Base-by-base conservation (phyloP, 352 stramenopile species). In the Phytopythium cucurbitacearum region DNA sequence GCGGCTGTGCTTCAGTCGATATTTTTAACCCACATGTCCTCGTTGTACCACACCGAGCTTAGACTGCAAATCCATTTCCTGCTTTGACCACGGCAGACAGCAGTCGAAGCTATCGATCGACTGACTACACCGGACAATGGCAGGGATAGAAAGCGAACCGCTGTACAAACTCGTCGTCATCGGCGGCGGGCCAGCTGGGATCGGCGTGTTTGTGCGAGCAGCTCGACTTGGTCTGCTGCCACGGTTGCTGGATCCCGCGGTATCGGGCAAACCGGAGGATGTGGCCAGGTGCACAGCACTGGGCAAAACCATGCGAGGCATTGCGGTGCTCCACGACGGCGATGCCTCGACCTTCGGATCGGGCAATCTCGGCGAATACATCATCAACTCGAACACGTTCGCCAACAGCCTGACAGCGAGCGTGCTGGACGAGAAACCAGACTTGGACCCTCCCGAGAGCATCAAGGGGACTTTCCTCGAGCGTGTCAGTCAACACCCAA, bases 371-470 rank as follows among this genome's bases (percentile, higher is more conserved):
- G 80, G 82, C 34, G 53, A 71, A 21, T 95, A 91, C 51, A 67
- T 86, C 21, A 95, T 92, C 66, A 92, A 95, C 63, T 91, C 78
- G 3, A 95, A 95, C 59, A 94, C 81, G 12, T 91, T 91, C 49
- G 83, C 79, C 0, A 87, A 73, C 45, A 87, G 80, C 33, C 51
- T 95, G 32, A 47, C 90, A 1, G 77, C 69, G 7, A 89, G 85
- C 55, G 67, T 93, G 6, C 55, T 94, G n/a, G 76, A 93, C 34
- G 80, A 93, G 47, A 91, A 88, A 42, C 71, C 65, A 3, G 79
- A 94, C 13, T 57, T 89, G 4, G 76, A 92, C 12, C 85, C 83
- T 5, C 77, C 76, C 2, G 86, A 94, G 55, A 84, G 57, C 34
- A 83, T 87, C 45, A 82, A 85, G 21, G 66, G 69, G 53, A 95